Percentiles rank a stretch among this genome's conserved stretches.
Conservation (phyloP, 345 rosid genomes). For the Eucalyptus shirleyi region DNA sequence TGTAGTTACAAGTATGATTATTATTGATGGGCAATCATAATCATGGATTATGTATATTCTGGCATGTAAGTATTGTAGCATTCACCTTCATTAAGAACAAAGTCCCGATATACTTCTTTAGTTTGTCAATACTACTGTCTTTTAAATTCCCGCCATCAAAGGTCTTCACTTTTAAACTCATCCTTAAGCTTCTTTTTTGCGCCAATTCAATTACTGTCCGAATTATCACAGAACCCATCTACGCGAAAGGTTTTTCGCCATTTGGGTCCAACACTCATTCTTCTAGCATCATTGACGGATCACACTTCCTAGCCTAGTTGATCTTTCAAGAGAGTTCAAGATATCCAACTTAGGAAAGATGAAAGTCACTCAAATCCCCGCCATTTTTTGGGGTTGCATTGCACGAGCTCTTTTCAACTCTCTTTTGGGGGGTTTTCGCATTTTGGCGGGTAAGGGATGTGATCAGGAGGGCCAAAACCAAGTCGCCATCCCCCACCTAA, state of each 20-base stretch:
- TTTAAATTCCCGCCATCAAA: accelerated
- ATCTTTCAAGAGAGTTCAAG: not conserved
- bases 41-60: accelerated
- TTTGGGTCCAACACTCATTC: not conserved
- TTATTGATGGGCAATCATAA: not conserved
- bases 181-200: accelerated
- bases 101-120: not conserved
- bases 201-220: not conserved
- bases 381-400: not conserved
- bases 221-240: not conserved
- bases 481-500: not conserved
- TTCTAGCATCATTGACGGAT: not conserved
- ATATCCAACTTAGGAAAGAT: not conserved
- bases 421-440: not conserved
- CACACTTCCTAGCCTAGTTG: not conserved
- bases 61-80: not conserved
- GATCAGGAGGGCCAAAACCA: not conserved
- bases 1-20: not conserved
- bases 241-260: not conserved
- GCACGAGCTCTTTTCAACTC: not conserved
- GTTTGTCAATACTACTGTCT: not conserved
- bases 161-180: not conserved
- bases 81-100: not conserved
- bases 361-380: not conserved
- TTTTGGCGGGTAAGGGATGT: not conserved